Evolutionary conservation across 352 stramenopile species (phyloP), one percentile per base, ranked within the genome.

Genomic region (Phytophthora tentaculata): DNA sequence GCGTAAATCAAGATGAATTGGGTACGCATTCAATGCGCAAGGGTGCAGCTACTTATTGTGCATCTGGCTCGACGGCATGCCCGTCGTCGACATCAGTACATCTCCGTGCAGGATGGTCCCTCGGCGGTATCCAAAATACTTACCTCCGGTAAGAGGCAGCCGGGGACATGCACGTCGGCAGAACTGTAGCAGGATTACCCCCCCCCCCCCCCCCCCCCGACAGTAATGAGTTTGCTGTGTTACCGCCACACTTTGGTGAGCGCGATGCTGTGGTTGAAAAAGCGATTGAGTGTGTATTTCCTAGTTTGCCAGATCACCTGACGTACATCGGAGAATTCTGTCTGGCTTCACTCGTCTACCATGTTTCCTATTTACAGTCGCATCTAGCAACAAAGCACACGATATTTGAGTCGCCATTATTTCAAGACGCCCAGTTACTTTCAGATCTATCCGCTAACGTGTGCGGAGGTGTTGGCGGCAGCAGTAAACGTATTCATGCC

Each of bases 1-100:
- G 58, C 1, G 63, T 79, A 2, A 64, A 73, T n/a, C 9, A 22
- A 0, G 29, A 55, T 20, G 56, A 73, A 35, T 20, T 77, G 12
- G 64, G 61, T 0, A 69, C 61, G 0, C 74, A 81, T 50, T 79
- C 56, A 5, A 56, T 72, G 24, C 52, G 67, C 2, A 76, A 79
- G 63, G 72, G 67, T 1, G 50, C 67, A 12, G 43, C 62, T 44
- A 73, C 66, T 0, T 74, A 64, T 24, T 57, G 44, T 55, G 16
- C 55, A 12, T 75, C 66, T 1, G 61, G 61, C 6, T 71, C 62
- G 1, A 79, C 63, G 13, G 62, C 63, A 32, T 71, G 63, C 41
- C 67, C 53, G 9, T 69, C 63, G 13, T 69, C 57, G 5, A 63
- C 41, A 12, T 29, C 64, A 5, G 51, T 72, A 9, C 41, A 76